phyloP scores from a whole-genome alignment of 352 stramenopile species.

The Globisporangium sylvaticum region DNA sequence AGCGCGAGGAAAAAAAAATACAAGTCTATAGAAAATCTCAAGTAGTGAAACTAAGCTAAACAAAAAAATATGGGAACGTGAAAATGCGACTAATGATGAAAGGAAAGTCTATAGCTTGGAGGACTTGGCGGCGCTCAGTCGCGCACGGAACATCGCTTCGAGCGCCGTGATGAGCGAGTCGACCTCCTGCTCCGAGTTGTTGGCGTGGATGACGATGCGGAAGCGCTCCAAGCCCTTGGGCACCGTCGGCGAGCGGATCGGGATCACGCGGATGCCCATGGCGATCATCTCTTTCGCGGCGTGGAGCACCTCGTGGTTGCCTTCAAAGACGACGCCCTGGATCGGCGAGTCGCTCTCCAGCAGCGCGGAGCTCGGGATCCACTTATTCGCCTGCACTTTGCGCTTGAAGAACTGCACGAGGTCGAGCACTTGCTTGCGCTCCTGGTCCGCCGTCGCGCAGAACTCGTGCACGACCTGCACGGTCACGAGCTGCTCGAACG shows the following conservation, averaged over 20 bases:
- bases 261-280: conserved; percentile 88
- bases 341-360: conserved; percentile 87
- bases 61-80: background rate
- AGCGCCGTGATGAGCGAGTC: conserved; percentile 54
- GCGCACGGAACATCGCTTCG: conserved; percentile 35
- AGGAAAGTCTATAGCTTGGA: conserved; percentile 24
- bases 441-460: conserved; percentile 48
- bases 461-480: conserved; percentile 90
- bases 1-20: background rate
- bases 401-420: conserved; percentile 85
- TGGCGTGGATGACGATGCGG: conserved; percentile 93
- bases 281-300: conserved; percentile 66
- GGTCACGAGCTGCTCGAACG: conserved; percentile 88
- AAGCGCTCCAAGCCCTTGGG: conserved; percentile 92
- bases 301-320: conserved; percentile 85
- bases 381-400: conserved; percentile 26
- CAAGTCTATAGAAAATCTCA: conserved; percentile 2
- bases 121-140: background rate
- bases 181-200: conserved; percentile 91
- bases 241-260: conserved; percentile 95
- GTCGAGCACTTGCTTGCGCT: conserved; percentile 33
- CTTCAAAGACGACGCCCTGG: conserved; percentile 92
- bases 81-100: background rate
- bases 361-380: conserved; percentile 44
- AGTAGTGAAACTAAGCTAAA: background rate